Base-by-base conservation (phyloP, 2,329 filamentous ascomycete species). In the Thelonectria olida region DNA sequence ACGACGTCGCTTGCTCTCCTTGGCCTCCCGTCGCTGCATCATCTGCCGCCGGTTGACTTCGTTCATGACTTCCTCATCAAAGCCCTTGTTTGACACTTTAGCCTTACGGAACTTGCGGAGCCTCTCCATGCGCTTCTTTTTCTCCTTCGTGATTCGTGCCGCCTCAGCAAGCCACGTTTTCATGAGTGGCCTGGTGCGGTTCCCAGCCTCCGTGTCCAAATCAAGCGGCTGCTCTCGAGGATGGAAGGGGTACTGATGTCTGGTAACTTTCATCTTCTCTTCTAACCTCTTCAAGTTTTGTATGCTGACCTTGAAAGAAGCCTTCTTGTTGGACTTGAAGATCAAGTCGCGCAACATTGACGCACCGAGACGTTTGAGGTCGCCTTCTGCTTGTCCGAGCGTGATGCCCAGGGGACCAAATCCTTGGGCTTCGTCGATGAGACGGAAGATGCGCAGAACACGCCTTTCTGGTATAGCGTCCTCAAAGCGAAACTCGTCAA, bases 311-410 rank as follows among this genome's bases (percentile, higher is more conserved):
- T 10, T 8, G 15, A 42, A 50, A 7, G 17, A 8, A 2, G 19
- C 2, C 2, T 34, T 20, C 0, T 52, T n/a, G 49, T 70, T 70
- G 0, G n/a, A 36, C 22, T 65, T 59, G 23, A 54, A 38, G 17
- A 72, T 64, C 5, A 63, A 42, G 7, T 54, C 38, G 22, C 42
- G 17, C 17, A 72, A 36, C 12, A 72, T 42, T 8, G 65, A 72
- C 13, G 69, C 60, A 4, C 67, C 68, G n/a, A 72, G 57, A 6
- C 69, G 68, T 53, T 68, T 72, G 12, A 72, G 48, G 36, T 72
- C 69, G 1, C 67, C 63, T 28, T 54, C 63, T 41, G 65, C 69
- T 42, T 64, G 44, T 2, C 68, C 68, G 2, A 53, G 27, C 5
- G 41, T 64, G 28, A 56, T 51, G 8, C 25, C 38, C 3, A 10